Evolutionary conservation across 2,329 filamentous ascomycete genomes (phyloP), one percentile per base, ranked within the genome.

Genomic region (Aureobasidium sp.): DNA sequence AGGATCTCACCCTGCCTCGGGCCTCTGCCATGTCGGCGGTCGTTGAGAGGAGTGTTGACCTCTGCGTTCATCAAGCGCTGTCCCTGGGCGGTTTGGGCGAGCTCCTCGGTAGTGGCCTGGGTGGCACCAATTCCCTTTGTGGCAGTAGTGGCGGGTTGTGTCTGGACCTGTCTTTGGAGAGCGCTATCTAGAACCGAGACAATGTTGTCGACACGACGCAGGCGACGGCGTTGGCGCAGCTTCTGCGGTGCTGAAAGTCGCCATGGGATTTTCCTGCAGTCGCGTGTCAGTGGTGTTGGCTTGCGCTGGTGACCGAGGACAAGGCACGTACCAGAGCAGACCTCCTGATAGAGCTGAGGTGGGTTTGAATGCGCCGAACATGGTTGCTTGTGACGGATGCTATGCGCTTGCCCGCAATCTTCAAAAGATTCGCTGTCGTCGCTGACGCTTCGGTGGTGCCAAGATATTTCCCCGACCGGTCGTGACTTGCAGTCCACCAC

Each of bases 201-300:
- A 16, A 97, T 86, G 50, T 81, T 82, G 77, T 99, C 94, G 66
- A 99, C 92, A 59, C 87, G 85, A 65, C 89, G 87, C 65, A 97
- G 82, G 50, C 92, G 88, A 74, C 87, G 82, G 66, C 92, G 86
- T 70, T 97, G 92, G 61, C 92, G 88, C 66, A 86, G 84, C 77
- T 97, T 97, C 77, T 96, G 92, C 73, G 90, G 91, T 67, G 85
- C 82, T 63, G 94, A 99, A 72, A 99, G 85, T 65, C 94, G 88
- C 92, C 92, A 99, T 68, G 94, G 94, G 70, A 89, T 91, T 85
- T 99, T 99, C 94, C 90, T 86, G 69, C 41, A n/a, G 29, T 44
- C 27, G 48, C 25, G n/a, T 57, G 25, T 64, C 36, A 63, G 48
- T 29, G 10, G 30, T 16, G 41, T 15, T 36, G 25, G 48, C 37